Base-by-base conservation (phyloP, 495 filamentous ascomycete species). In the Paragyromitra xinjiangensis region DNA sequence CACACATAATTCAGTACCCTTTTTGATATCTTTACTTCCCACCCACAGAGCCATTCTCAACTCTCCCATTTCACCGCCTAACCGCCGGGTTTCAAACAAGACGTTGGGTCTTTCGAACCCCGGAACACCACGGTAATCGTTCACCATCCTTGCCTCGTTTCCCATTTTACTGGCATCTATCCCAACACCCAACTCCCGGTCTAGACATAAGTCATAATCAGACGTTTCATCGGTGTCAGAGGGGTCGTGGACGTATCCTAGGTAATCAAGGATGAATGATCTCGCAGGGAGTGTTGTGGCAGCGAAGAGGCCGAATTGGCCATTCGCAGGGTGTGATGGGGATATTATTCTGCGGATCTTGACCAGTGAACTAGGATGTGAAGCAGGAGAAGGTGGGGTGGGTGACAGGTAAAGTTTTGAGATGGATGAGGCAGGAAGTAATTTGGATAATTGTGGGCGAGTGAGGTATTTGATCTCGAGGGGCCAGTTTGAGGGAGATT, bases 71-170 rank as follows among this genome's bases (percentile, higher is more conserved):
- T 83, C 79, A 1, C 68, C 83, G 12, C 77, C 69, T 19, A 77
- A 39, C 29, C 65, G 45, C 5, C 77, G 71, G 1, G 72, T 80
- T 39, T 80, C 80, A 58, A 83, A 82, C 42, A 71, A 58, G 9
- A 78, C 75, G 44, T 82, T 82, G 3, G 83, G 82, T 42, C 84
- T 80, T 14, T 81, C 76, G 40, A 69, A 71, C 11, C 81, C 84
- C 0, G 83, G 82, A 4, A 93, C 85, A 0, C 91, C 91, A 19
- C 92, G 86, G 77, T 91, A 94, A 82, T 94, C 92, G 78, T 94
- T 94, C 42, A 91, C 85, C 81, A 91, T 93, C 9, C 92, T 83
- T 3, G 88, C 90, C 83, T 93, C 92, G 77, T 92, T 93, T 3
- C 91, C 91, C 56, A 80, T 81, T 11, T 81, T 84, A 6, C 82